Evolutionary conservation across 2,329 filamentous ascomycete species (phyloP), one percentile per base, ranked within the genome.

Genomic region (Mollisia scopiformis): DNA sequence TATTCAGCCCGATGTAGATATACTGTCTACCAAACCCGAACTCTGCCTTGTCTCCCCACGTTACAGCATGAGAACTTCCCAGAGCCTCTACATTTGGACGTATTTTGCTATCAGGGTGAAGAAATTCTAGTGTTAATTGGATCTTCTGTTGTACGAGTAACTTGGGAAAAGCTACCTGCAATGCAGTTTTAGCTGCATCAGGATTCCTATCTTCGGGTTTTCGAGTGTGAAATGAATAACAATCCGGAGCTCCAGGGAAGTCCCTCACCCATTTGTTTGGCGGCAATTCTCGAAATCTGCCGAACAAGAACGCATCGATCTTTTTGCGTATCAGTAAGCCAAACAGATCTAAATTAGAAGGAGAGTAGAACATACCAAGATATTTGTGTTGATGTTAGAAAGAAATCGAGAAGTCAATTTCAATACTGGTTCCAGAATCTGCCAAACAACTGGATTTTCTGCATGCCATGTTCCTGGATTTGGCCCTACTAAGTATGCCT

Each of bases 401-500:
- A 58, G 31, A 27, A 58, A 58, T n/a, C 50, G 28, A 6, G 54
- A 53, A 11, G 37, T 55, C 25, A 61, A 30, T 25, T 51, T 54
- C 19, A 61, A 41, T 3, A 61, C 55, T n/a, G 58, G 58, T n/a
- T 51, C 31, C n/a, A 53, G 23, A 27, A 61, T 47, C 28, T 27
- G 16, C 55, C 55, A 49, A 25, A 61, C 58, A 1, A 52, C 23
- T 13, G 53, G 54, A 43, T 61, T 61, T 6, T 25, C 19, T 27
- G 55, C 58, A 31, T 52, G 35, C 33, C n/a, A 54, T 25, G 31
- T 3, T 6, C 53, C 53, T 23, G 39, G 53, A 43, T 11, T 46
- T 13, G 19, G 2, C 13, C 41, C 41, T 16, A 27, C 10, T 13
- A 23, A 46, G 23, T 46, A 46, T 11, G 19, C 23, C 2, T 27